Evolutionary conservation across 345 rosid species (phyloP), one percentile per base, ranked within the genome.

Genomic region (Anastatica hierochuntica): DNA sequence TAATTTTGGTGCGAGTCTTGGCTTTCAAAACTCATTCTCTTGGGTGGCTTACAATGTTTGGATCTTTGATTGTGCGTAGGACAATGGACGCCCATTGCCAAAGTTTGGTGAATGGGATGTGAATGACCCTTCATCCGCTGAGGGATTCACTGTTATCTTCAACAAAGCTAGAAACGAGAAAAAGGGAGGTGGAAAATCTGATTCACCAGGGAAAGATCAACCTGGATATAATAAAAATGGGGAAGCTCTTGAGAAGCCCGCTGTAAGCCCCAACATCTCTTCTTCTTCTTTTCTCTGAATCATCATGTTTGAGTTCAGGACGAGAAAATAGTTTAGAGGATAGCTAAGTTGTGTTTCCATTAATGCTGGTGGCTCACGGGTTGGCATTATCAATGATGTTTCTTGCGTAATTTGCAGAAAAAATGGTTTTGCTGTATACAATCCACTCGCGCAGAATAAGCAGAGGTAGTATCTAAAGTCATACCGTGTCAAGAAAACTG

Each of bases 41-140:
- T 33, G 30, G 10, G 23, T 44, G 41, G 11, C 44, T 3, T 35
- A 4, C 8, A 14, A 8, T 21, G 44, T 58, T 47, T 58, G n/a
- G 38, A n/a, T n/a, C n/a, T n/a, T n/a, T 13, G 46, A 3, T n/a
- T 66, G 9, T 43, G 36, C 41, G 29, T 58, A 74, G 82, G 82
- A 77, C 18, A 74, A 72, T 66, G 79, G 77, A 48, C 72, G 59
- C 8, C 77, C 82, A 14, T 63, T 77, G 63, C 82, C 82, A 24
- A 77, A 74, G 72, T 77, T 77, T 58, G 82, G 82, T 14, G 82
- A 77, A 54, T 77, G 82, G 82, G 77, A 77, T 69, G 79, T 77
- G 17, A 77, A 74, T 42, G 79, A 77, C 59, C 82, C 82, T 34
- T 44, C 82, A 29, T 74, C 82, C 4, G 82, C 82, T 36, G 82